Evolutionary conservation across 2,329 filamentous ascomycete species (phyloP).

Genomic region (Colletotrichum sp.): DNA sequence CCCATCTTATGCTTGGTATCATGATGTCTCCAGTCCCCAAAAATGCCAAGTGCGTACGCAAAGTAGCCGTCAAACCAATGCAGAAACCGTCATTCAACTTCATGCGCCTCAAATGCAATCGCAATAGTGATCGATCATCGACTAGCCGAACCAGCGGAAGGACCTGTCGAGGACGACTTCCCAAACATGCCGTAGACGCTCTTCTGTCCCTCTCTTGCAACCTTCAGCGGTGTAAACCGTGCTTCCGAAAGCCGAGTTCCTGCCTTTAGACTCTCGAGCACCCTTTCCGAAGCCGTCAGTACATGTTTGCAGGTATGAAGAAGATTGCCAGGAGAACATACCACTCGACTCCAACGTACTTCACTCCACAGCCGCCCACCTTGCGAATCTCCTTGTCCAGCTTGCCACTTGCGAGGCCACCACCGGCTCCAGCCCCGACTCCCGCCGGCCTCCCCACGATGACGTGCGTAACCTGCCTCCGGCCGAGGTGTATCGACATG

Average conservation of each 20-base stretch:
- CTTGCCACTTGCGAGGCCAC: slow-evolving; percentile 79
- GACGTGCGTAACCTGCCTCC: slow-evolving; percentile 83
- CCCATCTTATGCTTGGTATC: background rate
- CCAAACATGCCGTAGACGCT: slow-evolving; percentile 64
- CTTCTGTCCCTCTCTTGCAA: slow-evolving; percentile 66
- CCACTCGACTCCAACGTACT: slow-evolving; percentile 85
- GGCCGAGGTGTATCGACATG: slow-evolving; percentile 73
- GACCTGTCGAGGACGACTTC: background rate
- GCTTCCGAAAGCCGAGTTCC: slow-evolving; percentile 78
- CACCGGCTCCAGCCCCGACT: slow-evolving; percentile 64
- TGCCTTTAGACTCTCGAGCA: slow-evolving; percentile 81
- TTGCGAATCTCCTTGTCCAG: slow-evolving; percentile 79
- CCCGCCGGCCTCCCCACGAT: slow-evolving; percentile 70
- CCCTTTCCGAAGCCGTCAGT: slow-evolving; percentile 51
- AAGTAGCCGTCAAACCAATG: background rate
- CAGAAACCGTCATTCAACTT: background rate
- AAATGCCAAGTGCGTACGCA: background rate
- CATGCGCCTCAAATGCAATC: background rate
- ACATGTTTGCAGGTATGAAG: background rate
- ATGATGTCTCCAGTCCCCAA: background rate
- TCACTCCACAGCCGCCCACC: slow-evolving; percentile 72
- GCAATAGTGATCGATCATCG: background rate
- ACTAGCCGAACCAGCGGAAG: background rate
- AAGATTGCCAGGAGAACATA: slow-evolving; percentile 39
- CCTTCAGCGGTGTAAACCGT: slow-evolving; percentile 68